Conservation (phyloP, 345 rosid genomes). For the Pistacia atlantica region DNA sequence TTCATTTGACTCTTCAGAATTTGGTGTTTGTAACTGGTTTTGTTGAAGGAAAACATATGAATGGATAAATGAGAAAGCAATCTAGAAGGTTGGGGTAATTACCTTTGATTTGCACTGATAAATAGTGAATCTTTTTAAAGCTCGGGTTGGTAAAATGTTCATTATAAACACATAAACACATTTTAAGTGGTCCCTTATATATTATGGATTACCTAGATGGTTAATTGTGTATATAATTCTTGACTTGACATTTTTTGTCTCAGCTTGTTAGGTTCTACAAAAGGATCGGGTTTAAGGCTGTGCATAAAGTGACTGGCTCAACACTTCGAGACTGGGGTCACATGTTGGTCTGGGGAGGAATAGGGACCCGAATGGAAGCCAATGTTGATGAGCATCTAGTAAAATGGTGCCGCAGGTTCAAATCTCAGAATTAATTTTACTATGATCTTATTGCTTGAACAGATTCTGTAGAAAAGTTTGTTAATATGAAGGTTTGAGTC, state of each 20-base stretch:
- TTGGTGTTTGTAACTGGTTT: neutral
- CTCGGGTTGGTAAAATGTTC: neutral
- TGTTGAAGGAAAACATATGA: neutral
- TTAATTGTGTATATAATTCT: neutral
- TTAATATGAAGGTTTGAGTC: neutral
- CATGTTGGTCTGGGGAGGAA: conserved; percentile 93
- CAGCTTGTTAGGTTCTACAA: conserved; percentile 86
- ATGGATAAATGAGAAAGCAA: neutral
- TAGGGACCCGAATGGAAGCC: conserved; percentile 94
- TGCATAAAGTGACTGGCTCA: conserved; percentile 84
- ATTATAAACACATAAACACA: neutral
- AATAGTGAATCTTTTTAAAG: neutral
- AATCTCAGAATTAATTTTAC: conserved; percentile 23
- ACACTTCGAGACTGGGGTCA: conserved; percentile 71
- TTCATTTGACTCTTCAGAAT: neutral
- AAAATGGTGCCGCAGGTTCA: conserved; percentile 75
- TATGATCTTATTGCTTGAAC: neutral
- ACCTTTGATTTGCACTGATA: neutral
- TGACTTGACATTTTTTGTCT: conserved; percentile 7
- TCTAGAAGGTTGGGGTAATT: neutral
- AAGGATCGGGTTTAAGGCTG: conserved; percentile 73
- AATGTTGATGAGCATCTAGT: conserved; percentile 60
- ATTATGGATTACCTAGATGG: neutral
- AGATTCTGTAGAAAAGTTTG: neutral
- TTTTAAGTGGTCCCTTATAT: neutral